Evolutionary conservation across 2,329 filamentous ascomycete species (phyloP).

Genomic region (Fusarium domesticum): DNA sequence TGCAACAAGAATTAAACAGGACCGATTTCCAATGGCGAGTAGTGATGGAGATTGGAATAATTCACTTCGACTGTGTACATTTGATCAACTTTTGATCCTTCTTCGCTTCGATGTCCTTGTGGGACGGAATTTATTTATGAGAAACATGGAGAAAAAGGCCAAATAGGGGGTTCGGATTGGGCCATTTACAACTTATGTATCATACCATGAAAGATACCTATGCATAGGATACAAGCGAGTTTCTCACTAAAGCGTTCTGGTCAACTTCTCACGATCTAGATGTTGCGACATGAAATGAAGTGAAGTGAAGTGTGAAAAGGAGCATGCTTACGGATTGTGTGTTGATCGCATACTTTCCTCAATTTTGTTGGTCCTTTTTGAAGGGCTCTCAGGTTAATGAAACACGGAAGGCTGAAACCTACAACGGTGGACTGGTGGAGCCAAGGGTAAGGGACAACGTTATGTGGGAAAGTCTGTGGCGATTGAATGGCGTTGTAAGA

Average conservation of each 20-base stretch:
- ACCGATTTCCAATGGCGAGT: background rate
- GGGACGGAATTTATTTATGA: background rate
- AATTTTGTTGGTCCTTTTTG: background rate
- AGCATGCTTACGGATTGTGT: background rate
- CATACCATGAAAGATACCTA: background rate
- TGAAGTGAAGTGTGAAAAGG: background rate
- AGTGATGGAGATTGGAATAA: background rate
- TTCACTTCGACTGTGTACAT: background rate
- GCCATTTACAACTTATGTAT: background rate
- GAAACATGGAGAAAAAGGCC: background rate
- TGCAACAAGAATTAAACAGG: constrained; percentile 26
- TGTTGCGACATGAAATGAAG: background rate
- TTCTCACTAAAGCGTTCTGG: background rate
- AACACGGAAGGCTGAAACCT: background rate
- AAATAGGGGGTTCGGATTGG: background rate
- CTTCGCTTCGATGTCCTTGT: background rate
- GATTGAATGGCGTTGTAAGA: background rate
- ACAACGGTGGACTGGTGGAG: background rate
- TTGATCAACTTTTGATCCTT: background rate
- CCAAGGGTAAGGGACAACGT: background rate
- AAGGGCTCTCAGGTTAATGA: background rate
- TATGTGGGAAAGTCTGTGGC: background rate
- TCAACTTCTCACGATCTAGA: too few relatives aligned
- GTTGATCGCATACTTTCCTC: background rate
- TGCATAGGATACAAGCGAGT: background rate